phyloP scores from a whole-genome alignment of 768 basidiomycete genomes.

The Kwoniella dendrophila region DNA sequence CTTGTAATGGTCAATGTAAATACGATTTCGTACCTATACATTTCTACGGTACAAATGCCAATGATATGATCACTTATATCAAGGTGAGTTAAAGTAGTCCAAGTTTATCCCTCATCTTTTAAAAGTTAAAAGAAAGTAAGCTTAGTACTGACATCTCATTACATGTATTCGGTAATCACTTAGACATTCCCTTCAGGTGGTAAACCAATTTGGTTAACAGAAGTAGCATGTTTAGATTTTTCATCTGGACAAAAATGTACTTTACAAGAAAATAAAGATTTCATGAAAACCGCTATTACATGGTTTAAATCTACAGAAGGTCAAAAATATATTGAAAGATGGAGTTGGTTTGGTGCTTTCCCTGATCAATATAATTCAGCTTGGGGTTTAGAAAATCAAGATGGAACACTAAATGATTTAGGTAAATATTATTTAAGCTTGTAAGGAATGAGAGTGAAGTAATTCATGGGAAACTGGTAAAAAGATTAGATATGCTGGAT shows the following conservation, averaged over 20 bases:
- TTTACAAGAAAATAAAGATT: constrained; percentile 30
- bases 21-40: constrained; percentile 50
- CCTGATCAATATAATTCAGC: constrained; percentile 15
- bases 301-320: constrained; percentile 35
- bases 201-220: constrained; percentile 40
- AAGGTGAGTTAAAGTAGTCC: constrained; percentile 18
- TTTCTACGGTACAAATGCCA: constrained; percentile 47
- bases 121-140: not conserved
- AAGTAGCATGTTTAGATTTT: constrained; percentile 41
- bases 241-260: constrained; percentile 28
- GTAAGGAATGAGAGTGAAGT: not conserved
- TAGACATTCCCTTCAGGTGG: constrained; percentile 22
- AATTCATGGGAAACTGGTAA: not conserved
- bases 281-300: constrained; percentile 40
- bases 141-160: not conserved
- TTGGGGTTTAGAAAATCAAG: constrained; percentile 37
- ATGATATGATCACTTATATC: constrained; percentile 33
- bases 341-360: constrained; percentile 49
- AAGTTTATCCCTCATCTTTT: not conserved
- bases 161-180: not conserved
- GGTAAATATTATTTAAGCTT: constrained; percentile 26
- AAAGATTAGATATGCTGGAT: not conserved
- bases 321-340: constrained; percentile 31
- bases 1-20: constrained; percentile 43
- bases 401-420: constrained; percentile 29